Evolutionary conservation across 1,284 basidiomycete genomes (phyloP), one percentile per base, ranked within the genome.

Genomic region (Hemileccinum hortonii): DNA sequence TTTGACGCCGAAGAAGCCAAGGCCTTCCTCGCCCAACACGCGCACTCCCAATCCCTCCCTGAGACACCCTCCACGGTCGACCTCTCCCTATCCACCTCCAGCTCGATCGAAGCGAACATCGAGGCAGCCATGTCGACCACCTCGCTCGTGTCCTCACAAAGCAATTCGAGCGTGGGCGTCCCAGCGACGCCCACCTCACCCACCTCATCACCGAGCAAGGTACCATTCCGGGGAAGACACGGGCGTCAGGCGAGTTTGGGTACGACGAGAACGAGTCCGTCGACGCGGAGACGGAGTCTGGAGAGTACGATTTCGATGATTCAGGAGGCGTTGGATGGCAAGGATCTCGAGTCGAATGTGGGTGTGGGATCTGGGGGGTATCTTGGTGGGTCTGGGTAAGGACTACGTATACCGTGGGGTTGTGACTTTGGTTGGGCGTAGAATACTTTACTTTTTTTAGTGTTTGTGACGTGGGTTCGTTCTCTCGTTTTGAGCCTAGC

Each of bases 221-320:
- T 72, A 32, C 73, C 79, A 3, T 88, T 86, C 78, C 80, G 82
- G 53, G 82, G 89, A 30, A 90, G 93, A 3, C 95, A 98, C 67
- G 82, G 80, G 1, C 81, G 95, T 19, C 89, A 94, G 59, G 87
- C 91, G 52, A 95, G 92, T 66, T 74, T 99, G 55, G 97, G 97
- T 4, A 99, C 97, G 54, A 99, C 96, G 59, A 91, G 91, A 83
- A 97, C 94, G 43, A 92, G 89, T 66, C 96, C 97, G 11, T 94
- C 91, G 65, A 99, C 89, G 54, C 80, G 97, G 59, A 77, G 95
- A 69, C 80, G 95, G 62, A 94, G 92, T 66, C 75, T 99, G 68
- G 96, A 98, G 78, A 95, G 91, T 68, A 99, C 96, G 49, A 94
- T 97, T 78, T 89, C 88, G 62, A 83, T 98, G 71, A 97, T 99